A percentile compares a stretch with the other conserved stretches of the same genome.
Conservation (phyloP, 2,329 filamentous ascomycete genomes). For the Pestalotiopsis sp. region DNA sequence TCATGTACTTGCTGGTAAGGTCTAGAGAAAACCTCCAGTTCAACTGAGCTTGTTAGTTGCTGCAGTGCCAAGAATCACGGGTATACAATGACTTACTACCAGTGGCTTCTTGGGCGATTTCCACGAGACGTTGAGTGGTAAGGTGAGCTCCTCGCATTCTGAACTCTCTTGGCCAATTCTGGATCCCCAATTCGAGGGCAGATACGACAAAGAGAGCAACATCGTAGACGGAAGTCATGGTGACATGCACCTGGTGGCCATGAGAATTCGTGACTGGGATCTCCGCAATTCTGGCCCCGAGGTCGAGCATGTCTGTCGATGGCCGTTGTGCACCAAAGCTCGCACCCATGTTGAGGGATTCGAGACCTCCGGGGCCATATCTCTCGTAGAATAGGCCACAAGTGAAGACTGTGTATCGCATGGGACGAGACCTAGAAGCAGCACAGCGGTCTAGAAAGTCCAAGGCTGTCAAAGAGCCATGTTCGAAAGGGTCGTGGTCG, state of each 20-base stretch:
- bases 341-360: constrained; percentile 59
- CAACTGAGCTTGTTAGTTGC: constrained; percentile 25
- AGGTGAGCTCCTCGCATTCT: constrained; percentile 70
- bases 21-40: constrained; percentile 40
- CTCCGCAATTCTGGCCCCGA: constrained; percentile 59
- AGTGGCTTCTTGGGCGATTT: constrained; percentile 50
- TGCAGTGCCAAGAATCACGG: constrained; percentile 30
- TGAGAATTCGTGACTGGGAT: constrained; percentile 58
- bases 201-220: constrained; percentile 72
- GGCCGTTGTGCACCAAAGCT: constrained; percentile 56
- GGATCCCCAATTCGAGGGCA: constrained; percentile 64
- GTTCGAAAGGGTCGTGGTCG: constrained; percentile 59
- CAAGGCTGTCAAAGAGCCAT: constrained; percentile 59
- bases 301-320: constrained; percentile 69
- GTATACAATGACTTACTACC: constrained; percentile 42
- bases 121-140: constrained; percentile 61
- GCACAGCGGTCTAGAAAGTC: constrained; percentile 50
- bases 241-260: constrained; percentile 57
- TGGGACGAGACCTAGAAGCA: constrained; percentile 46
- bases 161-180: constrained; percentile 69
- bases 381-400: constrained; percentile 79
- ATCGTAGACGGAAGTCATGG: constrained; percentile 71
- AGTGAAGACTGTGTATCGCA: constrained; percentile 71
- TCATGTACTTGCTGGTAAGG: constrained; percentile 43
- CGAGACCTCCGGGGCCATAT: constrained; percentile 70